Base-by-base conservation (phyloP, 257 asterid genomes). In the Fraxinus quadrangulata region DNA sequence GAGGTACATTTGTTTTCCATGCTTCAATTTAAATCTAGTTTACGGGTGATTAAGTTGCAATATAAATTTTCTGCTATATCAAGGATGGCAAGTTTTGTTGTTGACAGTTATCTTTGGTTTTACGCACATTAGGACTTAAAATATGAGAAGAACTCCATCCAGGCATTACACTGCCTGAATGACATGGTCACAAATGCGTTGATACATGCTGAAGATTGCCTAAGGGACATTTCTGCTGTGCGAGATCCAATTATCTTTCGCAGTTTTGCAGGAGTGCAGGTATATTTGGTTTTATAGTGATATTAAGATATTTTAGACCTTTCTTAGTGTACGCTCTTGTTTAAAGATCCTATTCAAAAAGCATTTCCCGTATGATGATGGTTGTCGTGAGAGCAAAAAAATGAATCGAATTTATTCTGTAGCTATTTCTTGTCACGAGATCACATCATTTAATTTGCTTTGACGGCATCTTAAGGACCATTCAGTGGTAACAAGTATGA, bases 151-250 rank as follows among this genome's bases (percentile, higher is more conserved):
- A 90, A 91, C 84, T 93, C 99, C 39, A 90, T 74, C 75, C 89
- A 93, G 87, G 97, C 99, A 56, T 94, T 95, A 72, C 94, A 95
- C 70, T 95, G 98, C 89, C 87, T 93, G 80, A 95, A 95, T 85
- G 99, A 93, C 73, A 95, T 95, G 99, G 90, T 95, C 85, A 90
- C 99, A 81, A 90, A 95, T 83, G 96, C 99, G 83, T 85, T 93
- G 77, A 1, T 76, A 39, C 99, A 91, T 80, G 90, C 84, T 12
- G 98, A 93, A 86, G 99, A 92, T 80, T 85, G 91, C 87, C 88
- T 95, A 80, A 86, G 75, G 12, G 90, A 91, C 85, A 84, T 91
- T 96, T 85, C 91, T 73, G 88, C 74, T 83, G 83, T 95, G 86
- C 83, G 81, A 61, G 90, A 93, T 86, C 96, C 97, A 70, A 80